A percentile compares a stretch with the other conserved stretches of the same genome.
phyloP scores from a whole-genome alignment of 1,284 basidiomycete genomes.

The Rhodotorula sp. region DNA sequence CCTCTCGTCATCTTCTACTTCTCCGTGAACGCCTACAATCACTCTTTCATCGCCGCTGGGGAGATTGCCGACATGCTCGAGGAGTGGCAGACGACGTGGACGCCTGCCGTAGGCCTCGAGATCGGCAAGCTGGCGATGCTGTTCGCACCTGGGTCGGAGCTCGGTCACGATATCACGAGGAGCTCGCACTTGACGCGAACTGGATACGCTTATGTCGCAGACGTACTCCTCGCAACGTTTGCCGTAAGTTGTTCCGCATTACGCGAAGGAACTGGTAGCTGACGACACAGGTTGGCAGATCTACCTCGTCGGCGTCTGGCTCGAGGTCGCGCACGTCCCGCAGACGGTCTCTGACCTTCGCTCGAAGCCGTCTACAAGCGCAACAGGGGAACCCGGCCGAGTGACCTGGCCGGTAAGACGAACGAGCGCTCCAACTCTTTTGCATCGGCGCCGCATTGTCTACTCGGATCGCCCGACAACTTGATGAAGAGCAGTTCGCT shows the following conservation, averaged over 20 bases:
- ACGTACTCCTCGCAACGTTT: slow-evolving; percentile 11
- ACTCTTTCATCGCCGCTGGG: neutral
- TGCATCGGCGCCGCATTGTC: neutral
- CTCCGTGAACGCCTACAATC: slow-evolving; percentile 7
- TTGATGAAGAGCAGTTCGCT: slow-evolving; percentile 5
- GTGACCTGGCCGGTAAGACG: neutral
- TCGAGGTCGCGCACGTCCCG: slow-evolving; percentile 16
- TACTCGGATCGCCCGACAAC: neutral
- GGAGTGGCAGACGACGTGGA: slow-evolving; percentile 1
- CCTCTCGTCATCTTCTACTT: slow-evolving; percentile 4
- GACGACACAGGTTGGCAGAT: neutral
- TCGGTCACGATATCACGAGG: neutral
- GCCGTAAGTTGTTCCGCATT: slow-evolving; percentile 2
- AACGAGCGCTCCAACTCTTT: neutral
- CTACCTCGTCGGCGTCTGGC: slow-evolving; percentile 18
- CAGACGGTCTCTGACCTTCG: neutral
- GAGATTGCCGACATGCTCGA: neutral
- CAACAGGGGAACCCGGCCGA: neutral
- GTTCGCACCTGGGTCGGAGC: neutral
- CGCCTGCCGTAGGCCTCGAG: slow-evolving; percentile 3
- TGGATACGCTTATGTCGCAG: neutral
- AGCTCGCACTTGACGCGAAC: neutral
- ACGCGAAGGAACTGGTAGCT: neutral
- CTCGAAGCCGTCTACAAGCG: neutral
- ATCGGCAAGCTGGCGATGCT: slow-evolving; percentile 11